Percentiles rank a stretch among this genome's conserved stretches.
Evolutionary conservation across 106 monocot species (phyloP).

Genomic region (Hemerocallis citrina): DNA sequence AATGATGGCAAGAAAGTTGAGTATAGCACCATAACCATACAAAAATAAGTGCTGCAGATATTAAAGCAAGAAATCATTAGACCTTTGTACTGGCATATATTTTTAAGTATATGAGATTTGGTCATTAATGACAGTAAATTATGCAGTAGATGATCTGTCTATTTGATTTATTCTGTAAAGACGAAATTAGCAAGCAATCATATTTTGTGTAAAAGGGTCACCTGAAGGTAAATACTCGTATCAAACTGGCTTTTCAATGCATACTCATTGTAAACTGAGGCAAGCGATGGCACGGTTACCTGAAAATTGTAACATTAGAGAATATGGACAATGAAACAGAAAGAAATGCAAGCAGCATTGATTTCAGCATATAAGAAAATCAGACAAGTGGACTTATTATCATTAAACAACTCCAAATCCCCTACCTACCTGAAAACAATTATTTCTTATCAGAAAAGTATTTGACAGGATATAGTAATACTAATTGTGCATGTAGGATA

Average conservation of each 20-base stretch:
- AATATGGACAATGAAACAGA: conserved; percentile 1
- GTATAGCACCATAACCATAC: conserved; percentile 97
- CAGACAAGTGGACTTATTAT: too few relatives aligned
- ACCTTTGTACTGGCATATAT: too few relatives aligned
- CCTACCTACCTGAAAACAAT: too few relatives aligned
- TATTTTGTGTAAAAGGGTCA: conserved; percentile 12
- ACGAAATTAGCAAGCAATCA: neutral
- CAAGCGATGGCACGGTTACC: conserved; percentile 89
- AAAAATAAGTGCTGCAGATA: conserved; percentile 79
- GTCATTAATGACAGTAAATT: too few relatives aligned
- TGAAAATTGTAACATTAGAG: conserved; percentile 28
- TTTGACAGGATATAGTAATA: neutral
- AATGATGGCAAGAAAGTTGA: conserved; percentile 89
- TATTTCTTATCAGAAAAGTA: neutral
- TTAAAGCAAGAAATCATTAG: conserved; percentile 5
- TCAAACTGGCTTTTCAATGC: conserved; percentile 97
- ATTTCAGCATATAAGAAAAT: conserved; percentile 4
- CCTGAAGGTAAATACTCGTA: conserved; percentile 98
- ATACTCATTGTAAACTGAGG: conserved; percentile 95
- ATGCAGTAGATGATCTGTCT: neutral
- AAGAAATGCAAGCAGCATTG: neutral
- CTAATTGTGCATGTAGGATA: neutral
- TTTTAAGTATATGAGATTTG: too few relatives aligned
- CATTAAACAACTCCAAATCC: too few relatives aligned
- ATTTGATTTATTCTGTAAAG: neutral